phyloP scores from a whole-genome alignment of 2,329 filamentous ascomycete species.

The Plenodomus lindquistii region DNA sequence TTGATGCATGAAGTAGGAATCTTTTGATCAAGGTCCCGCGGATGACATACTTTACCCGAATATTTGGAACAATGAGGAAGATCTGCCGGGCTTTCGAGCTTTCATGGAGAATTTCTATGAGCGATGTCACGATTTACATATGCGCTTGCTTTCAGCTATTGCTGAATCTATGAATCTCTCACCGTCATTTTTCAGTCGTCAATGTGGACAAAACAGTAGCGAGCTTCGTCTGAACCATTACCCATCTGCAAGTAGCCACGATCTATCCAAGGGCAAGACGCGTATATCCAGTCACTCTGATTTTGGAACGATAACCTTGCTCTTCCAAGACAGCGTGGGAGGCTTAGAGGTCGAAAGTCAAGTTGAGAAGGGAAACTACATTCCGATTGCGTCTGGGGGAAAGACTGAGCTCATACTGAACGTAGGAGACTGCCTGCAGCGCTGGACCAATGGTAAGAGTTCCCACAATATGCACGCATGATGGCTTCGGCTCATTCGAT shows the following conservation, averaged over 20 bases:
- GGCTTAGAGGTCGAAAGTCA: constrained; percentile 47
- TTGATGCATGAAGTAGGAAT: too few relatives aligned
- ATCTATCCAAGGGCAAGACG: constrained; percentile 26
- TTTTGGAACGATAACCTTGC: constrained; percentile 48
- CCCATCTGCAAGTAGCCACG: constrained; percentile 32
- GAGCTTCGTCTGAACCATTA: constrained; percentile 47
- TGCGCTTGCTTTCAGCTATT: constrained; percentile 32
- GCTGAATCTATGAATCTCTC: constrained; percentile 30
- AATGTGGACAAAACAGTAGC: too few relatives aligned
- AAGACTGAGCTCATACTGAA: too few relatives aligned
- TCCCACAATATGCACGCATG: too few relatives aligned
- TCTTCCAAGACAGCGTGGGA: constrained; percentile 49
- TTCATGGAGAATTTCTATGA: constrained; percentile 36
- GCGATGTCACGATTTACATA: constrained; percentile 22
- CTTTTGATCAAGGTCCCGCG: constrained; percentile 38
- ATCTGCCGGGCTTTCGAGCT: constrained; percentile 44
- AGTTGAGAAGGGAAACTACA: too few relatives aligned
- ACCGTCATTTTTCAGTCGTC: constrained; percentile 31
- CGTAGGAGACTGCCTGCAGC: too few relatives aligned
- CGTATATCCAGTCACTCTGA: constrained; percentile 50
- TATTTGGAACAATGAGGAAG: constrained; percentile 46
- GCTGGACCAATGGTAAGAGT: too few relatives aligned
- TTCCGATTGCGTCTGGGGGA: too few relatives aligned
- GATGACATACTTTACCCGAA: constrained; percentile 41
- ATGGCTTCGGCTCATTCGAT: too few relatives aligned